Base-by-base conservation (phyloP, 108 stramenopile species). In the Chaetoceros muelleri region DNA sequence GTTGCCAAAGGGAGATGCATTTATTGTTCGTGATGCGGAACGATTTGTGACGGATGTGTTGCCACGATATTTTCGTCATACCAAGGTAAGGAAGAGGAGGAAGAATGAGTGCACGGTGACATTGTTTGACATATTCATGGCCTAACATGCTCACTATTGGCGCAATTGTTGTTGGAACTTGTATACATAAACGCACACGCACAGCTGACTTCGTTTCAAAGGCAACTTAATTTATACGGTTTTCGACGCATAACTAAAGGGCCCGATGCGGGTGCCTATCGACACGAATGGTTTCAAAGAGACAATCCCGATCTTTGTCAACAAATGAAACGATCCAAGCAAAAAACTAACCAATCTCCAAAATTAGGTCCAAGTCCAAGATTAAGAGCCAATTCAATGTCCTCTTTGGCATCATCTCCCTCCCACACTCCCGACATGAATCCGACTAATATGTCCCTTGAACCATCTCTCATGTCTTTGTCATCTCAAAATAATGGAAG, bases 211-310 rank as follows among this genome's bases (percentile, higher is more conserved):
- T 79, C 78, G 24, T 91, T 95, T 56, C 92, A 96, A 58, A 47
- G 91, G 17, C 92, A 96, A 65, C 69, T 96, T 44, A 93, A 96
- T 60, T 63, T 91, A 2, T 87, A 91, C 54, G 79, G 75, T 13
- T 87, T 91, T 57, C 24, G 55, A 28, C 76, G 81, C 29, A 71
- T 85, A 16, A 81, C 74, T 5, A 49, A 66, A 24, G 89, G 89
- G 31, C 89, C 87, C 2, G 95, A 95, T 73, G 80, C 88, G 5
- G 95, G 95, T 30, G 90, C 87, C 5, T 96, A 98, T 53, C 75
- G 85, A 52, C 95, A 96, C 76, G 90, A 93, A 56, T 71, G 71
- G 55, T 98, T 96, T 63, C 88, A 86, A 58, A 62, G 93, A 48
- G 93, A 90, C 57, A 74, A 87, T 48, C 87, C 84, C 20, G 93